These are phyloP conservation scores for Calonectria pauciramosa DNA, from an alignment of 2,329 filamentous ascomycete species.

Conservation along the genomic window DNA sequence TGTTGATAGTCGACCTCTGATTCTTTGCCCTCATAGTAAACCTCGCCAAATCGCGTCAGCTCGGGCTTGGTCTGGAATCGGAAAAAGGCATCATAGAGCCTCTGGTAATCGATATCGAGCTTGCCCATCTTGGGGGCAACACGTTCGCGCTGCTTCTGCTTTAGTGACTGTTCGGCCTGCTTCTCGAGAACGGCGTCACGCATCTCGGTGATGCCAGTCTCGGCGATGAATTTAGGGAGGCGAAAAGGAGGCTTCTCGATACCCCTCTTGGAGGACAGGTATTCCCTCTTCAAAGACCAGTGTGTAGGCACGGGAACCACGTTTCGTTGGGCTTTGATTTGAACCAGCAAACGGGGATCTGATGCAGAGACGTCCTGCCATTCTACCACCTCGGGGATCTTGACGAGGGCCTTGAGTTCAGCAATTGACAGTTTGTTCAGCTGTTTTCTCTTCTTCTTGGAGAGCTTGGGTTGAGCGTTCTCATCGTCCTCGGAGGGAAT, in stretches of 20 bases:
- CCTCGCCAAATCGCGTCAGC: constrained; percentile 93
- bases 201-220: constrained; percentile 98
- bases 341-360: constrained; percentile 89
- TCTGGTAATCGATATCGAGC: constrained; percentile 98
- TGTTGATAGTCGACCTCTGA: constrained; percentile 95
- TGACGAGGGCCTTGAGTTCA: constrained; percentile 92
- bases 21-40: constrained; percentile 99
- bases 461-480: constrained; percentile 77
- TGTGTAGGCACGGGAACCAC: constrained; percentile 94
- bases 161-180: constrained; percentile 90
- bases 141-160: constrained; percentile 95
- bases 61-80: constrained; percentile 96
- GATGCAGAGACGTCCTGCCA: constrained; percentile 96
- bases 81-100: constrained; percentile 98
- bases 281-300: constrained; percentile 97
- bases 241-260: constrained; percentile 96
- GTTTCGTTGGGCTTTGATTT: constrained; percentile 95
- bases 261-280: constrained; percentile 95
- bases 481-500: constrained; percentile 89
- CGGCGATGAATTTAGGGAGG: constrained; percentile 95
- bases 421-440: constrained; percentile 94
- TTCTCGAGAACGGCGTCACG: constrained; percentile 96
- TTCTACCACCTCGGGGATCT: constrained; percentile 93
- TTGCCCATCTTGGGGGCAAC: constrained; percentile 97
- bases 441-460: constrained; percentile 95